A percentile compares a stretch with the other conserved stretches of the same genome.
These are phyloP conservation scores for Phytophthora chlamydospora DNA, from an alignment of 352 stramenopile genomes.

Conservation along the genomic window DNA sequence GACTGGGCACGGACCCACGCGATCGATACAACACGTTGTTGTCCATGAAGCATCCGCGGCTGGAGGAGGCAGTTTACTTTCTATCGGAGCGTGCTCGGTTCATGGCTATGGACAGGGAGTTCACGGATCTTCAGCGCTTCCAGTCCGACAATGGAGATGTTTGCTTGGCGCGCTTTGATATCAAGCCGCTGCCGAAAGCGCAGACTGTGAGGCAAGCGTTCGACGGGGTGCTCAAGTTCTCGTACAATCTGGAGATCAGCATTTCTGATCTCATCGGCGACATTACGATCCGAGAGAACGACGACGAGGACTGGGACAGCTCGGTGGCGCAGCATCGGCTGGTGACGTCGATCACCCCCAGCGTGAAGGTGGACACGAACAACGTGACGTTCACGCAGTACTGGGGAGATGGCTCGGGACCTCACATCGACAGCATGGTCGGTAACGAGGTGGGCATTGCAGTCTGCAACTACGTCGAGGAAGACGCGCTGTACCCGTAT, in stretches of 20 bases:
- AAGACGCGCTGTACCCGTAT: constrained; percentile 59
- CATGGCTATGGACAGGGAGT: constrained; percentile 42
- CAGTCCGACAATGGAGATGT: constrained; percentile 43
- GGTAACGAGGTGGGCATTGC: constrained; percentile 36
- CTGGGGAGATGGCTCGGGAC: constrained; percentile 29
- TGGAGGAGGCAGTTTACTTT: constrained; percentile 46
- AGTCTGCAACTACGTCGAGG: constrained; percentile 52
- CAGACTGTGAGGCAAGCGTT: constrained; percentile 44
- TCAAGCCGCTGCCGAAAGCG: constrained; percentile 44
- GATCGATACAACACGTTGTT: constrained; percentile 44
- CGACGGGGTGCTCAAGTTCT: constrained; percentile 51
- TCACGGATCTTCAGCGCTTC: constrained; percentile 48
- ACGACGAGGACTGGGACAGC: constrained; percentile 39
- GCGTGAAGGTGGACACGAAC: constrained; percentile 48
- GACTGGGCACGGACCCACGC: constrained; percentile 31
- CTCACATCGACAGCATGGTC: constrained; percentile 12
- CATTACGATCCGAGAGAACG: constrained; percentile 52
- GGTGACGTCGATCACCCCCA: constrained; percentile 37
- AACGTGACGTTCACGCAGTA: constrained; percentile 47
- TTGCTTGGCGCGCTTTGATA: constrained; percentile 47
- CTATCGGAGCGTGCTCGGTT: constrained; percentile 40
- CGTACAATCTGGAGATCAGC: constrained; percentile 53
- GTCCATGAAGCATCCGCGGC: constrained; percentile 42
- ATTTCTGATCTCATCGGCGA: constrained; percentile 45
- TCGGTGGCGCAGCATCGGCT: constrained; percentile 45